Evolutionary conservation across 257 asterid species (phyloP), one percentile per base, ranked within the genome.

Genomic region (Solanum pinnatisectum): DNA sequence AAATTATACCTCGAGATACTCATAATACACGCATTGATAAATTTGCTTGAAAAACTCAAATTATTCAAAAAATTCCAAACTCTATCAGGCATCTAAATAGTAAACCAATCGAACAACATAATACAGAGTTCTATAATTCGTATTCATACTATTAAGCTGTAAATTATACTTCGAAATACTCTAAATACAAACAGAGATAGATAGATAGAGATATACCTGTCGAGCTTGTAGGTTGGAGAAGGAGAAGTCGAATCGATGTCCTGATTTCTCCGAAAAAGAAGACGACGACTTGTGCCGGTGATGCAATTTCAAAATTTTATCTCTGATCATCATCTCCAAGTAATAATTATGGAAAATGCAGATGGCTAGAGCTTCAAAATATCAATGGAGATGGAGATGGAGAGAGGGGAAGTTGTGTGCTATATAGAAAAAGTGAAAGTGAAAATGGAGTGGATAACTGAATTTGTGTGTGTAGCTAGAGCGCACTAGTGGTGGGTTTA

Each of bases 261-360:
- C 93, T 56, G 92, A 90, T 71, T 88, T 89, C 77, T 85, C 90
- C 30, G 74, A 81, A 37, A 84, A 42, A 16, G 91, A 86, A 22
- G 93, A 42, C 18, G 91, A 86, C 8, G 93, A 86, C 89, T 65
- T 89, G 89, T 91, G 91, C 36, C 91, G 88, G 86, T 91, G 39
- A 30, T 70, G 93, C 49, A 90, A 87, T 84, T 92, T 92, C 89
- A 92, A 86, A 30, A 91, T 92, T 85, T 87, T 92, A 14, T 92
- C 93, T 82, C 89, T 89, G 65, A 91, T 88, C 94, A 92, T 92
- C 12, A 82, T 81, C 40, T 30, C 72, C 25, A 1, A 30, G 20
- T 7, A 78, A 25, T 8, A 79, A 79, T 79, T 74, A 74, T 36
- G 18, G 10, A 22, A 78, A 81, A 56, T 56, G 65, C 65, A 56